Base-by-base conservation (phyloP, 495 filamentous ascomycete species). In the Cairneyella variabilis region DNA sequence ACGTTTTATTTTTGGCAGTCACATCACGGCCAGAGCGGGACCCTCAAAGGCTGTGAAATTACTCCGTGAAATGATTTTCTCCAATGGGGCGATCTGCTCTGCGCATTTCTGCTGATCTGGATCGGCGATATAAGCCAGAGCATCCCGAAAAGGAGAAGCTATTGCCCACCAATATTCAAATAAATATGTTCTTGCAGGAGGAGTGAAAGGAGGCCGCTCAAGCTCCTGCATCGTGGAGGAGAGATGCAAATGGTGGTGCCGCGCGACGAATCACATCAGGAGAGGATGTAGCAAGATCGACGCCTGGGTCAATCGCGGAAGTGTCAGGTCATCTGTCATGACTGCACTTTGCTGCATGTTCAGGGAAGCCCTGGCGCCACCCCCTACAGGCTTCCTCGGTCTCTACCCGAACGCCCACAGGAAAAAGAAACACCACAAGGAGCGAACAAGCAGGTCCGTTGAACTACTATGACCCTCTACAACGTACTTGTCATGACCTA, bases 311-410 rank as follows among this genome's bases (percentile, higher is more conserved):
- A n/a, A 30, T 36, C 23, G 43, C 49, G 49, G 49, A 36, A 34
- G 56, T 53, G 50, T 58, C 56, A 58, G 56, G 56, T 53, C 37
- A 49, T 58, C 39, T 40, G 20, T 4, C 32, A 28, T 54, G 10
- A 44, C 17, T 30, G 41, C 28, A 14, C n/a, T n/a, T 23, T 5
- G 21, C 12, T 47, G 51, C 30, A 39, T 16, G 7, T 16, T 10
- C 28, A 26, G 39, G 51, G 51, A 30, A 1, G 28, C 30, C 9
- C 1, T 22, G 16, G 26, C 41, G 51, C 51, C 48, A 46, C 46
- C n/a, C 17, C 22, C n/a, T 40, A 58, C 55, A 58, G 55, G 55
- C 48, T 32, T 18, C 27, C 26, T 58, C 55, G 55, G 55, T 34
- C 27, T 45, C 9, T n/a, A n/a, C n/a, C n/a, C n/a, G n/a, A n/a